Base-by-base conservation (phyloP, 768 basidiomycete genomes). In the Agaricus subrufescens region DNA sequence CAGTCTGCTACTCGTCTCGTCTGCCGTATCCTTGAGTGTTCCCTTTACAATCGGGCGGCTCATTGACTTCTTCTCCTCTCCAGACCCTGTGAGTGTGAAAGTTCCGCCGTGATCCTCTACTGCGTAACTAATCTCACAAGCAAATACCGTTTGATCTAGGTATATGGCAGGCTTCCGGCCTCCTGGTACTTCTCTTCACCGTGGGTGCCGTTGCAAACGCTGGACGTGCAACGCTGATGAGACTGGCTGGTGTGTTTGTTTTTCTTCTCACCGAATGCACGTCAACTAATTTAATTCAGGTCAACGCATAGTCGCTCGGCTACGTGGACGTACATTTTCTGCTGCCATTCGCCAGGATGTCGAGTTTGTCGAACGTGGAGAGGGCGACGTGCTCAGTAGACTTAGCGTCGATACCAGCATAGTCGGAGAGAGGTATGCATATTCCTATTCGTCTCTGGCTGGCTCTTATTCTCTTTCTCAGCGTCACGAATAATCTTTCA, bases 1-100 rank as follows among this genome's bases (percentile, higher is more conserved):
- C 46, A 89, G 87, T 0, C 71, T 96, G 60, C 77, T 98, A 7
- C 69, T 95, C 14, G 78, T 93, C n/a, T 96, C 94, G 0, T 92
- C 93, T 8, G 75, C 88, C 2, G 91, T 99, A 23, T 90, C 92
- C 3, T 89, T 98, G 86, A 89, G 88, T 60, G 81, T 98, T 11
- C 96, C 96, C 0, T 84, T 97, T 62, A 94, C 94, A 1, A 87
- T 98, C 63, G 96, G 96, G 9, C 91, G 85, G 67, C 75, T 98
- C 50, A 97, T 99, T 59, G 95, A 98, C 72, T 94, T 89, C 73
- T 98, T 97, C 70, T 85, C 89, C 0, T 74, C 85, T 7, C 61
- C 79, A 1, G 78, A 81, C 61, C 84, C 85, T n/a, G 92, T 94
- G 65, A 60, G 84, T 75, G n/a, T 31, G 26, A 10, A 34, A 11